phyloP scores from a whole-genome alignment of 2,329 filamentous ascomycete genomes.

The Teratosphaeria gauchensis region DNA sequence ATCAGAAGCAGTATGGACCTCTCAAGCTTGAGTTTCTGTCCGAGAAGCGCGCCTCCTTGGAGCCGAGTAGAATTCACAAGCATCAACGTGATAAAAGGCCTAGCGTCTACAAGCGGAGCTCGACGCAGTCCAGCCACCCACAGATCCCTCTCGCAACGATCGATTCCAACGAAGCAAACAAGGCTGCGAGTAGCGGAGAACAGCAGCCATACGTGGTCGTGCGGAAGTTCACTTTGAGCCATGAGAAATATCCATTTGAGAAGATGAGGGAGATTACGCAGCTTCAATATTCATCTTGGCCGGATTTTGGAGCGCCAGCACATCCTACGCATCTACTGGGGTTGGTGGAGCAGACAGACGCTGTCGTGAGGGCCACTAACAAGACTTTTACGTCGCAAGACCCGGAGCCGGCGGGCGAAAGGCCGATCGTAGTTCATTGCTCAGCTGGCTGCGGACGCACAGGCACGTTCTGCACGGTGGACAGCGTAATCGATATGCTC shows the following conservation, averaged over 20 bases:
- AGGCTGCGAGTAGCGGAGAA: constrained; percentile 5
- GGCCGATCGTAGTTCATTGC: constrained; percentile 87
- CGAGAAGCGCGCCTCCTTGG: constrained; percentile 72
- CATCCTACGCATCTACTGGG: constrained; percentile 79
- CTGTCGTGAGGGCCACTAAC: constrained; percentile 46
- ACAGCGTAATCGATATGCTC: constrained; percentile 91
- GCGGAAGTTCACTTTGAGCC: constrained; percentile 75
- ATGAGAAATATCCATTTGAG: constrained; percentile 67
- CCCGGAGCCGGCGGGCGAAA: constrained; percentile 41
- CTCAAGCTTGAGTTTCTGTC: constrained; percentile 68
- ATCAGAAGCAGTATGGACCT: constrained; percentile 63
- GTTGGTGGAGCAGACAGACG: constrained; percentile 82
- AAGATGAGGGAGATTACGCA: constrained; percentile 90
- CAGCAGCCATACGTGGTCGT: constrained; percentile 71
- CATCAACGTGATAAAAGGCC: constrained; percentile 31
- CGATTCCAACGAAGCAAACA: constrained; percentile 11
- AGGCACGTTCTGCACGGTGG: constrained; percentile 92
- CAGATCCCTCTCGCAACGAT: constrained; percentile 18
- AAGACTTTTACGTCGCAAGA: constrained; percentile 40
- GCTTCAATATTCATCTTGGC: constrained; percentile 91
- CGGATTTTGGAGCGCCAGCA: constrained; percentile 88
- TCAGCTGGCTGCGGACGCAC: constrained; percentile 93
- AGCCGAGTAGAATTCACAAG: constrained; percentile 46
- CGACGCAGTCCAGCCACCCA: constrained; percentile 27
- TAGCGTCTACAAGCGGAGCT: constrained; percentile 21